Percentiles rank a stretch among this genome's conserved stretches.
Conservation (phyloP, 192 early-diverging fungal species). For the Coemansia sp. region DNA sequence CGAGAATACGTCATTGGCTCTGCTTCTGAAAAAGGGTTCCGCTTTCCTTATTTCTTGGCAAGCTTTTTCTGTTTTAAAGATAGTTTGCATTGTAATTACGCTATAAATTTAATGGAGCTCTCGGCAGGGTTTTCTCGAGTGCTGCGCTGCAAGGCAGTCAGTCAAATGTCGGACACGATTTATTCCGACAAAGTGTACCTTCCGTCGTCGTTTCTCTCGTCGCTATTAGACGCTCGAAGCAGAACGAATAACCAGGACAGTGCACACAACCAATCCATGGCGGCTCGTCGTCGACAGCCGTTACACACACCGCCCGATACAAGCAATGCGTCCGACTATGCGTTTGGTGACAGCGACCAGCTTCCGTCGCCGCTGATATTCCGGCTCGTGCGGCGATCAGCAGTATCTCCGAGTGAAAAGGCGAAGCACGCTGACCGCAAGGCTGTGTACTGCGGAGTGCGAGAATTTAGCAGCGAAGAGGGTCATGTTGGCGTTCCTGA, state of each 20-base stretch:
- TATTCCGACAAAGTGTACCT: slow-evolving; percentile 35
- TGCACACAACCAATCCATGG: not conserved
- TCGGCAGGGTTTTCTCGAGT: slow-evolving; percentile 11
- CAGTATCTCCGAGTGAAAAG: not conserved
- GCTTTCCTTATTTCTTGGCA: not conserved
- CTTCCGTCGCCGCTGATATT: slow-evolving; percentile 44
- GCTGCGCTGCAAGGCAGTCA: slow-evolving; percentile 15
- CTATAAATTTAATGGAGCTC: slow-evolving; percentile 6
- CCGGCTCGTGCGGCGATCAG: slow-evolving; percentile 10
- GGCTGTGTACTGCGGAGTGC: slow-evolving; percentile 59
- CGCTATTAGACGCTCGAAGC: slow-evolving; percentile 20
- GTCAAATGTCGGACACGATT: not conserved
- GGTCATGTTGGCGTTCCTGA: slow-evolving; percentile 49
- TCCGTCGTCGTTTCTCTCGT: slow-evolving; percentile 27
- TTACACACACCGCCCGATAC: not conserved
- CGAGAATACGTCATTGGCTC: not conserved
- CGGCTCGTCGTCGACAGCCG: not conserved
- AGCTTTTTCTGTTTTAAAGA: not conserved
- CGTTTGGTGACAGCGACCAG: slow-evolving; percentile 4
- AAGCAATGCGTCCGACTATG: not conserved
- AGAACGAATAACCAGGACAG: not conserved
- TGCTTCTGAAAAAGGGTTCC: not conserved
- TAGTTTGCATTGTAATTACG: not conserved
- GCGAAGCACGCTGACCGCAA: not conserved
- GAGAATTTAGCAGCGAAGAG: slow-evolving; percentile 67